phyloP scores from a whole-genome alignment of 108 stramenopile species.

The Tribonema minus region DNA sequence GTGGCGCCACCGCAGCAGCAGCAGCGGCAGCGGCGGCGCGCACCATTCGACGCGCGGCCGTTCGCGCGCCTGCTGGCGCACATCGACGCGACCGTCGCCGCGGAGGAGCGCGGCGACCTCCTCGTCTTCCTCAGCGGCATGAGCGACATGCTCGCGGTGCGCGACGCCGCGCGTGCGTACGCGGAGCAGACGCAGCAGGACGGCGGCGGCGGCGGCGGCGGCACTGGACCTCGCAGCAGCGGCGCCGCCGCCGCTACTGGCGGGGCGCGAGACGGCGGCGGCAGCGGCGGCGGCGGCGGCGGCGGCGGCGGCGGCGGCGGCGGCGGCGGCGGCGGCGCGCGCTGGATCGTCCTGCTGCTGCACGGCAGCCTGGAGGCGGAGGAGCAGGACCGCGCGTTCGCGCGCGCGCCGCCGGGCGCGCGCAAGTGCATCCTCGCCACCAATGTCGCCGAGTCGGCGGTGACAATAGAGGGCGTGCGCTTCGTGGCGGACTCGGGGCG shows the following conservation, averaged over 20 bases:
- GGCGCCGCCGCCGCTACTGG: not conserved
- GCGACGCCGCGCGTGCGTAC: constrained; percentile 9
- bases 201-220: not conserved
- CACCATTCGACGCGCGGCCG: constrained; percentile 14
- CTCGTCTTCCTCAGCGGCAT: constrained; percentile 33
- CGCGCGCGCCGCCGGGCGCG: constrained; percentile 28
- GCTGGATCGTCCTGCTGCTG: constrained; percentile 49
- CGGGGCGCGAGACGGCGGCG: not conserved
- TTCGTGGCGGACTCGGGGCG: constrained; percentile 88
- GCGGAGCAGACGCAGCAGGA: not conserved
- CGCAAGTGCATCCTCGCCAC: constrained; percentile 82
- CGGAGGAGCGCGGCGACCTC: constrained; percentile 28
- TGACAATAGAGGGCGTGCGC: constrained; percentile 91
- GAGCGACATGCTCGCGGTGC: constrained; percentile 28
- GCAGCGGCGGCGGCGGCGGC: not conserved
- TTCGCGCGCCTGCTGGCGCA: constrained; percentile 20
- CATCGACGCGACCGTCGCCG: constrained; percentile 12
- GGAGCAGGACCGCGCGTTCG: constrained; percentile 52
- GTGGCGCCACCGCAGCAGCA: not conserved
- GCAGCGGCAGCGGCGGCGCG: not conserved
- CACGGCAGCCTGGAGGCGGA: constrained; percentile 46
- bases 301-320: not conserved
- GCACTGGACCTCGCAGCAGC: not conserved
- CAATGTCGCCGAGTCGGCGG: constrained; percentile 89
- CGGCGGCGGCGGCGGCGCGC: not conserved